phyloP scores from a whole-genome alignment of 441 rosid genomes.

The Viola pubescens region DNA sequence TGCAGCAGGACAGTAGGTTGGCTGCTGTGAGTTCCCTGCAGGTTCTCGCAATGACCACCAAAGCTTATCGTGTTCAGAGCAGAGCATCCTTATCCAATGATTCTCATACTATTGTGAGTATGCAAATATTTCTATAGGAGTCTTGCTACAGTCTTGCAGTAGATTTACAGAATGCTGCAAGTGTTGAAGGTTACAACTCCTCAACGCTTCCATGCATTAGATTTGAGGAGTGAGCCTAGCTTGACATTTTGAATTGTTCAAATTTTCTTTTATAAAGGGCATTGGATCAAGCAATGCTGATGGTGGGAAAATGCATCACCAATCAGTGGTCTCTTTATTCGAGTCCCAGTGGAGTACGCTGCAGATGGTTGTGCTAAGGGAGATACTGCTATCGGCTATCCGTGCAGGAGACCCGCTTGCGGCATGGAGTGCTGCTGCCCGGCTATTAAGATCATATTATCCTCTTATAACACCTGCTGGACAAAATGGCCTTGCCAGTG shows the following conservation, averaged over 20 bases:
- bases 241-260: slow-evolving; percentile 1
- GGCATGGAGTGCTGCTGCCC: slow-evolving; percentile 99
- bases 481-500: slow-evolving; percentile 92
- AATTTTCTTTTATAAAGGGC: slow-evolving; percentile 35
- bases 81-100: slow-evolving; percentile 57
- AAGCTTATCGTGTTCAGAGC: slow-evolving; percentile 87
- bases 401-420: slow-evolving; percentile 96
- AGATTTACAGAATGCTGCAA: too few relatives aligned
- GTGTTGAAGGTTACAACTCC: too few relatives aligned
- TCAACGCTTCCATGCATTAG: too few relatives aligned
- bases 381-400: slow-evolving; percentile 92
- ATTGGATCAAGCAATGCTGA: slow-evolving; percentile 50
- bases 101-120: slow-evolving; percentile 45
- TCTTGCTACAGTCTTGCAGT: too few relatives aligned
- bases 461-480: slow-evolving; percentile 96
- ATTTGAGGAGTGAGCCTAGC: too few relatives aligned
- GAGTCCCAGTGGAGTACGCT: slow-evolving; percentile 98
- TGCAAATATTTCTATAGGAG: not conserved
- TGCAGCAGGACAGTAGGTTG: slow-evolving; percentile 84
- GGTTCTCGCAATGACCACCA: slow-evolving; percentile 87
- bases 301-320: slow-evolving; percentile 70
- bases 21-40: slow-evolving; percentile 98
- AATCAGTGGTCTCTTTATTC: slow-evolving; percentile 71
- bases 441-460: slow-evolving; percentile 84
- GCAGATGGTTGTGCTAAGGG: slow-evolving; percentile 98